These are phyloP conservation scores for Haberlea rhodopensis DNA, from an alignment of 257 asterid genomes.

Conservation along the genomic window DNA sequence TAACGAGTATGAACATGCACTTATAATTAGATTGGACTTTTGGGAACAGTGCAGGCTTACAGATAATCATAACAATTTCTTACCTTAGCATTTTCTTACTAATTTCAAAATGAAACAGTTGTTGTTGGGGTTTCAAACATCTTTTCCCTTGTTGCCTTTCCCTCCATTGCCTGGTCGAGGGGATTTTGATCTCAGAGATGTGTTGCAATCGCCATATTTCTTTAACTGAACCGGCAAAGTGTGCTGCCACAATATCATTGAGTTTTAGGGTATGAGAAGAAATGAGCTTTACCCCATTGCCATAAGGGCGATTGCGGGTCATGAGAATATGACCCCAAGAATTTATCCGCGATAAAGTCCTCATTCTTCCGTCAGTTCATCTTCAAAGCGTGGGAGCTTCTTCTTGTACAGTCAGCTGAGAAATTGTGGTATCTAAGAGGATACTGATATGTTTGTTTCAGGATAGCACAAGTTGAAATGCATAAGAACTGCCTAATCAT, in stretches of 20 bases:
- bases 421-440: conserved; percentile 1
- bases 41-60: not conserved
- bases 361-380: conserved; percentile 15
- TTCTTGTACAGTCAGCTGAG: conserved; percentile 35
- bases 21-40: not conserved
- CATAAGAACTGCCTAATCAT: no score
- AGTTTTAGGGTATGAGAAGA: not conserved
- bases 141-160: conserved; percentile 73
- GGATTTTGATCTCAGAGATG: conserved; percentile 75
- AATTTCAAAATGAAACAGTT: conserved; percentile 51
- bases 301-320: conserved; percentile 15
- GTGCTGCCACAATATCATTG: conserved; percentile 1
- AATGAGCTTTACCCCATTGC: conserved; percentile 17
- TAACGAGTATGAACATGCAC: not conserved
- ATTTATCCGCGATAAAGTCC: conserved; percentile 6
- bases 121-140: conserved; percentile 65
- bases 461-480: not conserved
- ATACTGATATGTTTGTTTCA: not conserved
- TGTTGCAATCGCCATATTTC: conserved; percentile 79
- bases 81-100: conserved; percentile 1
- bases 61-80: not conserved
- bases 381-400: conserved; percentile 20
- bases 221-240: conserved; percentile 54
- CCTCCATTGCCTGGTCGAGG: conserved; percentile 95
- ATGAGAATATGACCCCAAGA: conserved; percentile 24